Conservation (phyloP, 192 early-diverging fungal species). For the Backusella tarrabulga region DNA sequence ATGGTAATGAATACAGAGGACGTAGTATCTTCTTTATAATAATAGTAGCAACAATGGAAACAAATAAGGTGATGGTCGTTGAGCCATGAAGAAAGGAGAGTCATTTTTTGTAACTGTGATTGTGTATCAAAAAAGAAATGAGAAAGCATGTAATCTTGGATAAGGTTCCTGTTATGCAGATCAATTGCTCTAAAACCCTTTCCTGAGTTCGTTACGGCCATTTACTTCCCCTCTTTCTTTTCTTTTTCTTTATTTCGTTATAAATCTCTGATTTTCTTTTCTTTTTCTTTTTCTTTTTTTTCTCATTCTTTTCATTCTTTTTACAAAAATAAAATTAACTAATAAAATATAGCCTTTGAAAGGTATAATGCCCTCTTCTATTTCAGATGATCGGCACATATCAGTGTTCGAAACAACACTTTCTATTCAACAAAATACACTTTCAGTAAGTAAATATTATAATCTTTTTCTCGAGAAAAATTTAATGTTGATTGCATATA, state of each 20-base stretch:
- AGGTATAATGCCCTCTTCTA: constrained; percentile 2
- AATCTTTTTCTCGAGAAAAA: neutral
- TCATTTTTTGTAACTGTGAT: constrained; percentile 3
- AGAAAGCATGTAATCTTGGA: constrained; percentile 7
- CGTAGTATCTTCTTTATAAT: neutral
- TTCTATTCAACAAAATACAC: constrained; percentile 14
- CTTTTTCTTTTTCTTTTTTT: neutral
- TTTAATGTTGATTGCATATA: neutral
- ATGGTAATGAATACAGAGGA: neutral
- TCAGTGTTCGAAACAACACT: constrained; percentile 29
- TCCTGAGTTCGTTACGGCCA: neutral
- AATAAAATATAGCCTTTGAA: neutral
- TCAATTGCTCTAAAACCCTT: constrained; percentile 7
- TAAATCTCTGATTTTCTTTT: neutral
- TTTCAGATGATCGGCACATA: neutral
- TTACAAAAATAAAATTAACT: neutral
- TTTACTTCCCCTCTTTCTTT: constrained; percentile 4
- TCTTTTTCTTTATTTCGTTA: neutral
- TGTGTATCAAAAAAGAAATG: neutral
- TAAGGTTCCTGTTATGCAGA: constrained; percentile 4
- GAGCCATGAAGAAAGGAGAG: neutral
- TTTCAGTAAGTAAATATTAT: neutral
- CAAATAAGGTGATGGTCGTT: neutral
- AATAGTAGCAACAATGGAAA: neutral
- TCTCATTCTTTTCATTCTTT: neutral